Percentiles rank a stretch among this genome's conserved stretches.
These are phyloP conservation scores for Aspergillus fumigatus DNA, from an alignment of 2,329 filamentous ascomycete species.

Conservation along the genomic window DNA sequence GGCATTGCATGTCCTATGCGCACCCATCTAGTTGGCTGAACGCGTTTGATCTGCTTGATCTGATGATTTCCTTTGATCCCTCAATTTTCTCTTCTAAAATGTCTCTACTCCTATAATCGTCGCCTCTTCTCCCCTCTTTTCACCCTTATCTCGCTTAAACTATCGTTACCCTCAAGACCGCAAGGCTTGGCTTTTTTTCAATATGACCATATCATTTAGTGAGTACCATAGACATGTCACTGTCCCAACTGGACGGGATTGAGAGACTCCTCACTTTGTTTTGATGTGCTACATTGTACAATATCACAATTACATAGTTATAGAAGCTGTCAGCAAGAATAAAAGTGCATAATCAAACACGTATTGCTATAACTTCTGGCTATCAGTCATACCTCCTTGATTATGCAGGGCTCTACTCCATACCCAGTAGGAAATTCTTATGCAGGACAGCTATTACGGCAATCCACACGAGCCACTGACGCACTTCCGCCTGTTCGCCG, in stretches of 20 bases:
- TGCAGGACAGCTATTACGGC: background rate
- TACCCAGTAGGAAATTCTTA: too few species aligned
- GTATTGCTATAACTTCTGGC: too few species aligned
- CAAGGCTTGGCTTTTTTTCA: too few species aligned
- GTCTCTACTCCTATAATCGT: background rate
- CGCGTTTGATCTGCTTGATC: background rate
- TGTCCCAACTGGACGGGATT: background rate
- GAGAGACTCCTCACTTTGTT: background rate
- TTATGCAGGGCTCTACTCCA: too few species aligned
- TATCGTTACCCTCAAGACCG: background rate
- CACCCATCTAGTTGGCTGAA: constrained; percentile 25
- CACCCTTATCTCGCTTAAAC: background rate
- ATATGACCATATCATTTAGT: too few species aligned
- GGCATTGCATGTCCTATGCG: constrained; percentile 37
- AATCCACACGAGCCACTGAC: constrained; percentile 1
- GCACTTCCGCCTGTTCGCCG: constrained; percentile 5
- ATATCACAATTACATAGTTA: background rate
- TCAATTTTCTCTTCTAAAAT: too few species aligned
- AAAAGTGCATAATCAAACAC: too few species aligned
- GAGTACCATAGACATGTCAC: background rate
- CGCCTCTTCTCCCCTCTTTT: background rate
- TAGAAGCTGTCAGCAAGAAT: background rate
- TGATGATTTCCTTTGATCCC: too few species aligned
- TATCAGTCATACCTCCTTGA: too few species aligned
- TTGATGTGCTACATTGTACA: background rate